Base-by-base conservation (phyloP, 2,329 filamentous ascomycete species). In the Ascochyta rabiei region DNA sequence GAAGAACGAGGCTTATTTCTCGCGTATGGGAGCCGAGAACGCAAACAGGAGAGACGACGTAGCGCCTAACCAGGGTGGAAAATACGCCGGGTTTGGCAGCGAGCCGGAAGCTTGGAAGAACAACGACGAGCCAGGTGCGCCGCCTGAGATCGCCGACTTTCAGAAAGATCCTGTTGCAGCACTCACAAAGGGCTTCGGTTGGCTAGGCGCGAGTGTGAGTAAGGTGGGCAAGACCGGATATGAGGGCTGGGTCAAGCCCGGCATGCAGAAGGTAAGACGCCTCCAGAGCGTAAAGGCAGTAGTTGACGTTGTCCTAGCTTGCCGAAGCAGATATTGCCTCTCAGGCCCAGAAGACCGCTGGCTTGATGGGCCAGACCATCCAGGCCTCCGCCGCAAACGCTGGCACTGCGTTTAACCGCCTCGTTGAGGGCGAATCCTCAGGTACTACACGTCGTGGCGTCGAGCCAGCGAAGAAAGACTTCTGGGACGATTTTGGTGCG, bases 211-310 rank as follows among this genome's bases (percentile, higher is more conserved):
- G 30, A 92, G 91, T 12, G 91, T 98, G 37, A 87, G 87, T 23
- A 96, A 95, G 81, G 90, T 90, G 61, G 95, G 93, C 33, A 96
- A 96, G 81, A 90, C 86, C 15, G 89, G 97, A 21, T 96, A 97
- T 73, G 89, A 95, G 63, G 86, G 89, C 30, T 97, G 91, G 77
- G 91, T 99, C 48, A 92, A 96, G 77, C 95, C 95, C 9, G 95
- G 92, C 24, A 91, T 95, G 58, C 89, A 91, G 71, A 90, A 92
- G 85, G 89, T 92, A 81, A 38, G 43, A 40, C 15, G 12, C 15
- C 2, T 19, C 26, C 33, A 12, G 2, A n/a, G 24, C 15, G 10
- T 5, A 33, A 10, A 31, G 24, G 19, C 24, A 24, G 6, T 10
- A 4, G 26, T 24, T 50, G 13, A 55, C 33, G 15, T 18, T n/a